Conservation (phyloP, 345 rosid genomes). For the Eucalyptus marginata region DNA sequence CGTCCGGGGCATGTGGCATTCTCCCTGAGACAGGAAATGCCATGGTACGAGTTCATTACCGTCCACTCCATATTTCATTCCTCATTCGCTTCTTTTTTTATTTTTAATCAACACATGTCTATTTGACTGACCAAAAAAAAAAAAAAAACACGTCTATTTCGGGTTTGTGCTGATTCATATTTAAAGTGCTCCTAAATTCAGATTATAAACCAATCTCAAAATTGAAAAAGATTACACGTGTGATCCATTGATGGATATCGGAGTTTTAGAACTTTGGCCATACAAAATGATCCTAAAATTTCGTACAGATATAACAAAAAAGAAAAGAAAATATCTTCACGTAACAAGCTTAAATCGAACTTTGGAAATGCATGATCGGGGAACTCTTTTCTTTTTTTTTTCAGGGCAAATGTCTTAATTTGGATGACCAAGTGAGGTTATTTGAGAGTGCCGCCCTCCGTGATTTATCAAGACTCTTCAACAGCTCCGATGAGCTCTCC, state of each 20-base stretch:
- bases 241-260: not conserved
- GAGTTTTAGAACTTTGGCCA: not conserved
- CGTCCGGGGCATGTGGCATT: slow-evolving; percentile 40
- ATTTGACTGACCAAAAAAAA: too few relatives aligned
- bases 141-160: too few relatives aligned
- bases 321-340: not conserved
- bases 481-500: not conserved
- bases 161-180: not conserved
- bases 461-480: slow-evolving; percentile 1
- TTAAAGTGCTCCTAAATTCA: too few relatives aligned
- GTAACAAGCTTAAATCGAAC: not conserved
- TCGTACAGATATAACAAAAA: not conserved
- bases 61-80: not conserved
- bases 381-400: not conserved
- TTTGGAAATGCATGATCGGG: not conserved
- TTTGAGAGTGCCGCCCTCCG: slow-evolving; percentile 2
- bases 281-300: not conserved
- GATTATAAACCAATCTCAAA: not conserved
- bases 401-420: slow-evolving; percentile 35
- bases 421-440: slow-evolving; percentile 22
- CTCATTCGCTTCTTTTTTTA: too few relatives aligned
- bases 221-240: not conserved
- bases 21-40: slow-evolving; percentile 25
- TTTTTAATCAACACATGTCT: too few relatives aligned
- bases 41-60: not conserved